These are phyloP conservation scores for Ophiostoma sp. DNA, from an alignment of 2,329 filamentous ascomycete genomes.

Conservation along the genomic window DNA sequence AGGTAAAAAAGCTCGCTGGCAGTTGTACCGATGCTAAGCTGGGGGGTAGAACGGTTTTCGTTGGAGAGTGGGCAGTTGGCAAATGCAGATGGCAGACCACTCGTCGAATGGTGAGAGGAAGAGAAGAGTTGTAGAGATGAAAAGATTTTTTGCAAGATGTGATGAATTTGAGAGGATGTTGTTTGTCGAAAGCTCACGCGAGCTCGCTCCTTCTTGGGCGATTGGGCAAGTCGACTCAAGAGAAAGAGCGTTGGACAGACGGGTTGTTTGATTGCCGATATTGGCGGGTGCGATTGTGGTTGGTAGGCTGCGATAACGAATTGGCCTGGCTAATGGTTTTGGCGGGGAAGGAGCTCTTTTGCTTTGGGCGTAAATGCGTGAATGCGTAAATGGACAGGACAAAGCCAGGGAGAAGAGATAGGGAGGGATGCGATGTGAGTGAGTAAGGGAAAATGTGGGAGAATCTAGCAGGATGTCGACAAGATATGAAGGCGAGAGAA, in stretches of 20 bases:
- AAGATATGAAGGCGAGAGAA: background rate
- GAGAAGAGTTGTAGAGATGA: background rate
- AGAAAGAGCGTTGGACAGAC: background rate
- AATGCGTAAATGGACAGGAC: background rate
- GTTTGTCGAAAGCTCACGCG: conserved; percentile 9
- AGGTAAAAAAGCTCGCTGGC: conserved; percentile 5
- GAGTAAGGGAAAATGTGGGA: background rate
- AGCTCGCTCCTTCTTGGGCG: conserved; percentile 8
- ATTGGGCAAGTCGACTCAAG: background rate
- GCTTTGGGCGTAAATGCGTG: background rate
- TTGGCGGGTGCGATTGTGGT: background rate
- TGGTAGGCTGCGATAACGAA: background rate
- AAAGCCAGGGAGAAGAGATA: background rate
- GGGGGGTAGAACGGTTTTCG: background rate
- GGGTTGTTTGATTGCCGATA: background rate
- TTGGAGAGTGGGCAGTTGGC: background rate
- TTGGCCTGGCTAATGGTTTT: background rate
- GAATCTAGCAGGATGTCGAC: background rate
- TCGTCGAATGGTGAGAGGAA: background rate
- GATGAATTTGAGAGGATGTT: background rate
- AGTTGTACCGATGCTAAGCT: conserved; percentile 18
- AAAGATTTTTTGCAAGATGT: background rate
- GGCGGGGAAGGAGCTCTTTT: background rate
- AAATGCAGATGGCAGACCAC: background rate
- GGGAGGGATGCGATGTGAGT: background rate